Base-by-base conservation (phyloP, 2,329 filamentous ascomycete species). In the Zymoseptoria ardabiliae region DNA sequence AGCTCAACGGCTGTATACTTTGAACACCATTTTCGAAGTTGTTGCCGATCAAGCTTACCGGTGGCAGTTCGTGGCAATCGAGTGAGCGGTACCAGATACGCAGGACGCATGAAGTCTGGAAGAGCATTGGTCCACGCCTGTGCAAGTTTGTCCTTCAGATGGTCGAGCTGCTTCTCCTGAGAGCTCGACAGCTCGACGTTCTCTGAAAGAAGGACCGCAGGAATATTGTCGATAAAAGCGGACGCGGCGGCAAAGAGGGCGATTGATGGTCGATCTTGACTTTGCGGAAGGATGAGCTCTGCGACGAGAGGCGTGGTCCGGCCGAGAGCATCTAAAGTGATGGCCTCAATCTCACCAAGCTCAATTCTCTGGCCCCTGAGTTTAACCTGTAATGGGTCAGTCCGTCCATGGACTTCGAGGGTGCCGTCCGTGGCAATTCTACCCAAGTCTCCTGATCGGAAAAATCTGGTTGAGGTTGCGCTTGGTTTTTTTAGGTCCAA, bases 351-450 rank as follows among this genome's bases (percentile, higher is more conserved):
- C 68, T 93, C 90, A 0, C 82, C 81, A 11, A 91, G 80, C 68
- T 94, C 89, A 25, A 95, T 85, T 51, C 88, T 78, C 64, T 91
- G 87, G 0, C 90, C 90, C 35, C 88, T 82, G 11, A 95, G 78
- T 70, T 93, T 94, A 55, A 93, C 79, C 71, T 92, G 89, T 58
- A 50, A 11, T 21, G 45, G 45, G 17, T 50, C 45, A 50, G 45
- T 50, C 17, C 45, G 45, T n/a, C 45, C 45, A 50, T 50, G 45
- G 17, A 50, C 45, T 21, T 50, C 45, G 11, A 50, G 45, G 17
- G 45, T 50, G 20, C 45, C 45, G 20, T 50, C 45, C 7, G 45
- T 50, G 20, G 45, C 45, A 11, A 50, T 50, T 50, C 45, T 50
- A n/a, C 45, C 45, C 17, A 50, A 21, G 20, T 50, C 45, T 50